Conservation (phyloP, 2,329 filamentous ascomycete species). For the Cryphonectria carpinicola region DNA sequence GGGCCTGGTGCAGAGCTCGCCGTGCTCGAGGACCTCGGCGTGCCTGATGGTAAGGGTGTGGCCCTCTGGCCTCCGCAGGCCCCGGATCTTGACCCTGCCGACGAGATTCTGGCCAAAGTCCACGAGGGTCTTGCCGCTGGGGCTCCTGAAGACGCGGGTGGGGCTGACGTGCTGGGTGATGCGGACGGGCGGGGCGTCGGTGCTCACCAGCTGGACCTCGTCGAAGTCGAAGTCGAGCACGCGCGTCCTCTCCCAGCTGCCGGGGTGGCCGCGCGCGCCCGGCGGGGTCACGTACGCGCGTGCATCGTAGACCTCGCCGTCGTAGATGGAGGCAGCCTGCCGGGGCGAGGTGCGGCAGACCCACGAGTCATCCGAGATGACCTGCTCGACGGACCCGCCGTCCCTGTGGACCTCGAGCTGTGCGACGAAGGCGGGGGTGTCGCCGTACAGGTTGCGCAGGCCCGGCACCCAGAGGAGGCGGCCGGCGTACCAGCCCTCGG, state of each 20-base stretch:
- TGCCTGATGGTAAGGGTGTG: conserved; percentile 52
- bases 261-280: background rate
- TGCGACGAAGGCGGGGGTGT: conserved; percentile 38
- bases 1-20: conserved; percentile 46
- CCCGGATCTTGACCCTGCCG: conserved; percentile 48
- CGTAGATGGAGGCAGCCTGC: conserved; percentile 34
- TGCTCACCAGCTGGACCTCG: conserved; percentile 33
- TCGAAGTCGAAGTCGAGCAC: conserved; percentile 31
- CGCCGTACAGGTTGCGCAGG: conserved; percentile 38
- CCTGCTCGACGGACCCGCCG: conserved; percentile 29
- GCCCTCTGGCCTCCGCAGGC: conserved; percentile 41
- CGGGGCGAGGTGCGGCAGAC: conserved; percentile 30
- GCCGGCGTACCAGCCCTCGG: conserved; percentile 56
- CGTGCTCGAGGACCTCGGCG: conserved; percentile 58
- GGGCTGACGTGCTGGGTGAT: conserved; percentile 33
- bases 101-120: conserved; percentile 65
- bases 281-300: conserved; percentile 30
- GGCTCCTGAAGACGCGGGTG: conserved; percentile 19
- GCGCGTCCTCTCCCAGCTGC: conserved; percentile 12
- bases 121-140: conserved; percentile 50
- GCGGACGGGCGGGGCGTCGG: conserved; percentile 40
- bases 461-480: conserved; percentile 40
- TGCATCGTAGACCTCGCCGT: conserved; percentile 40
- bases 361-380: conserved; percentile 41
- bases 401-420: conserved; percentile 35